Conservation (phyloP, 2,329 filamentous ascomycete species). For the Didymella glomerata region DNA sequence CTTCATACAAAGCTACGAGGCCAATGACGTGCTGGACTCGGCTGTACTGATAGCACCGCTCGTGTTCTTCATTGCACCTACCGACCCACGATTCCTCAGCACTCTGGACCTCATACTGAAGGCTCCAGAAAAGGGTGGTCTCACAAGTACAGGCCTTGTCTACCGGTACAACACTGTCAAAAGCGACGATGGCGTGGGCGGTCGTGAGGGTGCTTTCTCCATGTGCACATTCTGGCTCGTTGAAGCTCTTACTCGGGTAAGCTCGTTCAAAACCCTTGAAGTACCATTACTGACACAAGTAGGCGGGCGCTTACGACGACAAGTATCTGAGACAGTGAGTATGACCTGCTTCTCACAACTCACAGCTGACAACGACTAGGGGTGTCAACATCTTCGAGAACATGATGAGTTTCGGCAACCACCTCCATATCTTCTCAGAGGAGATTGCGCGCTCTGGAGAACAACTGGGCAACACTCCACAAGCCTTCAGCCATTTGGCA, state of each 20-base stretch:
- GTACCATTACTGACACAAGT: conserved; percentile 12
- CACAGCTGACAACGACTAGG: conserved; percentile 30
- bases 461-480: conserved; percentile 80
- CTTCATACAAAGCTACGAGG: conserved; percentile 81
- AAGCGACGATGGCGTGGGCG: conserved; percentile 76
- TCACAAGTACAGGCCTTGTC: conserved; percentile 78
- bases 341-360: background rate
- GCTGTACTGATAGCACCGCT: conserved; percentile 79
- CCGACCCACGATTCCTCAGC: conserved; percentile 76
- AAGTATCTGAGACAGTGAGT: conserved; percentile 62
- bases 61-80: conserved; percentile 81
- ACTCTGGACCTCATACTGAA: conserved; percentile 77
- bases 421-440: conserved; percentile 80
- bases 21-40: conserved; percentile 73
- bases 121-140: conserved; percentile 75
- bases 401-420: conserved; percentile 78
- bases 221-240: conserved; percentile 89
- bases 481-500: conserved; percentile 79
- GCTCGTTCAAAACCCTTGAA: conserved; percentile 46
- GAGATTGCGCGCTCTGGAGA: conserved; percentile 79
- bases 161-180: conserved; percentile 76
- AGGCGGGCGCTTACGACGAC: conserved; percentile 63
- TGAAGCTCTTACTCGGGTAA: conserved; percentile 75
- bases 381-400: conserved; percentile 78
- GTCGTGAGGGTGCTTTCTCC: conserved; percentile 77